A percentile compares a stretch with the other conserved stretches of the same genome.
Evolutionary conservation across 2,329 filamentous ascomycete genomes (phyloP).

Genomic region (Helicocarpus griseus): DNA sequence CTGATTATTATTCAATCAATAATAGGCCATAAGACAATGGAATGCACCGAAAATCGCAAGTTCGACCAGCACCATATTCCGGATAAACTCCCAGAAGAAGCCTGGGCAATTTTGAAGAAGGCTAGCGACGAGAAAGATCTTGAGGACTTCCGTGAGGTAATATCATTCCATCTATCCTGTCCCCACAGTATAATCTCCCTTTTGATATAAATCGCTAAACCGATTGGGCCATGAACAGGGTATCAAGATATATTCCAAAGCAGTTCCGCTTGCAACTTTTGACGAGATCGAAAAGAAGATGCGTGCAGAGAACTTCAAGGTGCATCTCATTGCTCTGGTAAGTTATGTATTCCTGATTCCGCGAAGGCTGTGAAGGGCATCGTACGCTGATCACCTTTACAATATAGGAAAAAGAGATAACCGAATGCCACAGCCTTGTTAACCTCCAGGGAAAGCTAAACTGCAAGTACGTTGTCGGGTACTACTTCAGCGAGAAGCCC

Average conservation of each 20-base stretch:
- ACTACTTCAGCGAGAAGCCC: slow-evolving; percentile 39
- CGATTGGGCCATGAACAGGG: slow-evolving; percentile 7
- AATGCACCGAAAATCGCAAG: slow-evolving; percentile 37
- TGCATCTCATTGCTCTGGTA: slow-evolving; percentile 46
- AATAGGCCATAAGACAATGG: slow-evolving; percentile 34
- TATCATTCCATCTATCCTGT: slow-evolving; percentile 4
- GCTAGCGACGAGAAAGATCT: slow-evolving; percentile 42
- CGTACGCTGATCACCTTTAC: slow-evolving; percentile 9
- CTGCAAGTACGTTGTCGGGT: slow-evolving; percentile 42
- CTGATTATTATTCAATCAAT: slow-evolving; percentile 1
- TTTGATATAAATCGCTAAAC: not conserved
- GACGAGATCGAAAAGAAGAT: slow-evolving; percentile 42
- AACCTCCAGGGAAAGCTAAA: slow-evolving; percentile 44
- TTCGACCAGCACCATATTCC: slow-evolving; percentile 36
- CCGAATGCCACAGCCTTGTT: slow-evolving; percentile 40
- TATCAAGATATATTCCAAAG: slow-evolving; percentile 43
- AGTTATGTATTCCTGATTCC: slow-evolving; percentile 6
- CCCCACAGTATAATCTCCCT: too few relatives aligned
- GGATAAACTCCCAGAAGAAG: slow-evolving; percentile 39
- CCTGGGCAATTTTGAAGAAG: slow-evolving; percentile 41
- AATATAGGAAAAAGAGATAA: slow-evolving; percentile 32
- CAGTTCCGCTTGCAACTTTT: slow-evolving; percentile 36
- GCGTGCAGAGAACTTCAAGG: slow-evolving; percentile 36
- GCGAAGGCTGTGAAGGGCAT: not conserved
- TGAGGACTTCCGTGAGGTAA: slow-evolving; percentile 40